Conservation (phyloP, 768 basidiomycete species). For the Suillus fuscotomentosus region DNA sequence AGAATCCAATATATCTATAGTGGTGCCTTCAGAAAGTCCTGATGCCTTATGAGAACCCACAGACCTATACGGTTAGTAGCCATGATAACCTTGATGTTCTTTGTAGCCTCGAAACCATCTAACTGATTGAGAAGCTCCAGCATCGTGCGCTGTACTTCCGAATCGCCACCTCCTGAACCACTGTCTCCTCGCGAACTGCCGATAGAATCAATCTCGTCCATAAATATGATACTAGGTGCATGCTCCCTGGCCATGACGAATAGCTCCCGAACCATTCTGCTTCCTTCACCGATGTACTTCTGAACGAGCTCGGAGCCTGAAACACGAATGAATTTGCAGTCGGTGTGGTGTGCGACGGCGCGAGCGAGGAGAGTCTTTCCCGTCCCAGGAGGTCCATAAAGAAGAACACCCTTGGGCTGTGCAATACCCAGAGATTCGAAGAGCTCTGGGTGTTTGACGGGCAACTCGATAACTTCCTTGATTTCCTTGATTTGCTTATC, state of each 20-base stretch:
- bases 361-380: slow-evolving; percentile 95
- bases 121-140: slow-evolving; percentile 85
- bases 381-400: slow-evolving; percentile 95
- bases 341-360: slow-evolving; percentile 96
- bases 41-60: slow-evolving; percentile 8
- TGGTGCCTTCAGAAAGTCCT: not conserved
- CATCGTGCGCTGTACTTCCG: slow-evolving; percentile 90
- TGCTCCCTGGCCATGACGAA: slow-evolving; percentile 99
- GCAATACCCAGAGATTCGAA: slow-evolving; percentile 97
- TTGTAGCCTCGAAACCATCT: slow-evolving; percentile 82
- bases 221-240: slow-evolving; percentile 97
- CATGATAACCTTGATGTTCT: slow-evolving; percentile 92
- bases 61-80: slow-evolving; percentile 94
- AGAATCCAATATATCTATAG: slow-evolving; percentile 86
- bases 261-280: slow-evolving; percentile 93
- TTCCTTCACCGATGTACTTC: slow-evolving; percentile 98
- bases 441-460: slow-evolving; percentile 96
- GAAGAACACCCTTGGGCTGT: slow-evolving; percentile 92
- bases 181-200: slow-evolving; percentile 87
- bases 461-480: slow-evolving; percentile 97
- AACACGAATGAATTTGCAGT: slow-evolving; percentile 97
- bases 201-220: slow-evolving; percentile 99
- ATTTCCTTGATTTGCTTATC: slow-evolving; percentile 99
- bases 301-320: slow-evolving; percentile 93
- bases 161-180: slow-evolving; percentile 78